Conservation (phyloP, 129 eudicot genomes). For the Logfia minima region DNA sequence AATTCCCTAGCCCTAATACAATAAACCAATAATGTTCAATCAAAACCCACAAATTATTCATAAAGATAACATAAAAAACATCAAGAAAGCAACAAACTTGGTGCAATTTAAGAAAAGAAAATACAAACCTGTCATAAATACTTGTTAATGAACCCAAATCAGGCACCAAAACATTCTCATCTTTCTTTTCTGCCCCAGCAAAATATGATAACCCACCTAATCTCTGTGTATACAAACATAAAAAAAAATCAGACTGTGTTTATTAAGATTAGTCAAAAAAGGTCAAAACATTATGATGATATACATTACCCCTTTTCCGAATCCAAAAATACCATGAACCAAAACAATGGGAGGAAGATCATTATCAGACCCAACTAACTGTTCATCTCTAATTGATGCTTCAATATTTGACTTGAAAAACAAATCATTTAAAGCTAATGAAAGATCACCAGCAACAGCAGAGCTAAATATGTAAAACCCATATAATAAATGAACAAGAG, state of each 20-base stretch:
- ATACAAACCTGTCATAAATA: constrained; percentile 68
- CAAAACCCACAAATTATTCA: constrained; percentile 15
- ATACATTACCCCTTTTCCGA: constrained; percentile 89
- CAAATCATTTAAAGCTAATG: constrained; percentile 54
- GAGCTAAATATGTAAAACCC: constrained; percentile 92
- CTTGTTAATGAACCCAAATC: constrained; percentile 95
- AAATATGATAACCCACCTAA: constrained; percentile 89
- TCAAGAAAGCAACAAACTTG: constrained; percentile 10
- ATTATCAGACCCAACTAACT: constrained; percentile 26
- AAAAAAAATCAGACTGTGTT: neutral
- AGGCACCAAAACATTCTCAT: constrained; percentile 91
- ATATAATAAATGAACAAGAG: constrained; percentile 69
- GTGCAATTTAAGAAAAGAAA: neutral
- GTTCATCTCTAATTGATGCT: constrained; percentile 33
- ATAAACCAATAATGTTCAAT: constrained; percentile 15
- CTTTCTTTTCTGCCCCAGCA: constrained; percentile 97
- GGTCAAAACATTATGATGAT: neutral
- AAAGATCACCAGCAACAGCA: constrained; percentile 87
- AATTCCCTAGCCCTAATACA: constrained; percentile 81
- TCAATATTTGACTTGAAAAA: constrained; percentile 53
- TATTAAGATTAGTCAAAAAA: neutral
- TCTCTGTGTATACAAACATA: constrained; percentile 43
- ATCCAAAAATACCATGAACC: constrained; percentile 98
- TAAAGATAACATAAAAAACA: neutral
- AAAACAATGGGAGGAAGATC: constrained; percentile 94